These are phyloP conservation scores for Rutstroemia sp. DNA, from an alignment of 2,329 filamentous ascomycete genomes.

Conservation along the genomic window DNA sequence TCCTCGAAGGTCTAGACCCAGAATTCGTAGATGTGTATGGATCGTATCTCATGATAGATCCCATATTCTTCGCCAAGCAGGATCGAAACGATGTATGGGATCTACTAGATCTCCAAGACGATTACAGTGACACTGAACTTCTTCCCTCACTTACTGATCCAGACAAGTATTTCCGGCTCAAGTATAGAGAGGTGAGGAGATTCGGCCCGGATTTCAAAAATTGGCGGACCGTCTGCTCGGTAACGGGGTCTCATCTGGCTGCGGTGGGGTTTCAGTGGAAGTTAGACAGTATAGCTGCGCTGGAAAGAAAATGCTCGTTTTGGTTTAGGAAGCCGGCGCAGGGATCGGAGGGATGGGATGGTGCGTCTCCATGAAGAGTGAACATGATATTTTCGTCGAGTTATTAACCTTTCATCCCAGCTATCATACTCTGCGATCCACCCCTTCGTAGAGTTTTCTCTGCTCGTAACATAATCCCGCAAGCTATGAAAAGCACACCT, in stretches of 20 bases:
- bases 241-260: slow-evolving; percentile 6
- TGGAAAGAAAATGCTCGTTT: slow-evolving; percentile 4
- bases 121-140: not conserved
- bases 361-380: not conserved
- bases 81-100: slow-evolving; percentile 7
- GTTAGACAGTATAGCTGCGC: not conserved
- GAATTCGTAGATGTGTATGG: slow-evolving; percentile 5
- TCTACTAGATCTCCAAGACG: not conserved
- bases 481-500: not conserved
- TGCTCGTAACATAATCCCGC: not conserved
- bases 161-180: slow-evolving; percentile 7
- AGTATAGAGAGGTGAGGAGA: slow-evolving; percentile 11
- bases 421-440: not conserved
- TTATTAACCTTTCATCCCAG: not conserved
- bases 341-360: not conserved
- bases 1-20: slow-evolving; percentile 10
- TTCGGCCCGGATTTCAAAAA: slow-evolving; percentile 5
- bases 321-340: not conserved
- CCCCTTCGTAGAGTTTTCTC: not conserved
- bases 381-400: not conserved
- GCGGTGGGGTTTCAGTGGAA: slow-evolving; percentile 6
- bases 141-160: slow-evolving; percentile 3
- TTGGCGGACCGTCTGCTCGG: slow-evolving; percentile 6
- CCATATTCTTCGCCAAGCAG: slow-evolving; percentile 7
- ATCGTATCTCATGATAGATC: slow-evolving; percentile 9